phyloP scores from a whole-genome alignment of 2,329 filamentous ascomycete genomes.

The Tolypocladium sp. region DNA sequence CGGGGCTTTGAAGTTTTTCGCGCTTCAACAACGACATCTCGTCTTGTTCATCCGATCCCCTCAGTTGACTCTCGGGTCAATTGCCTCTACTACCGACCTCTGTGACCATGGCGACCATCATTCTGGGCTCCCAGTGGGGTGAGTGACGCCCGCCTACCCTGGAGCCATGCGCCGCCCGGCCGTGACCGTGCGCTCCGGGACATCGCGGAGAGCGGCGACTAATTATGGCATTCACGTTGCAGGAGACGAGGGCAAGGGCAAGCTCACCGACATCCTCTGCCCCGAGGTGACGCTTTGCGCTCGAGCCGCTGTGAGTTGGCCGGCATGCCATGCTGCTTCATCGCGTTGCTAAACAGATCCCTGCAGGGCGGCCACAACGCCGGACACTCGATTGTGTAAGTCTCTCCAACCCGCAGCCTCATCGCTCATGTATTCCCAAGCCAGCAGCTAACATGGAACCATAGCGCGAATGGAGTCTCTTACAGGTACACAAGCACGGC shows the following conservation, averaged over 20 bases:
- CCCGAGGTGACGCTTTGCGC: conserved; percentile 20
- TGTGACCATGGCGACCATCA: conserved; percentile 18
- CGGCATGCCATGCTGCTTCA: conserved; percentile 7
- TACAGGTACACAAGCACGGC: conserved; percentile 20
- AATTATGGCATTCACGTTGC: neutral
- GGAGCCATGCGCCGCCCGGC: conserved; percentile 6
- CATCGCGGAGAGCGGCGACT: neutral
- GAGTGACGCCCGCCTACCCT: conserved; percentile 10
- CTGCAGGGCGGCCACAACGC: conserved; percentile 20
- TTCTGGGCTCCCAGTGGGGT: conserved; percentile 30
- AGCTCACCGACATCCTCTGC: conserved; percentile 24
- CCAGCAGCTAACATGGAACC: neutral
- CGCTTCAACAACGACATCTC: neutral
- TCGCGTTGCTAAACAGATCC: conserved; percentile 9
- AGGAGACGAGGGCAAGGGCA: conserved; percentile 30
- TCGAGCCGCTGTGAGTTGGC: conserved; percentile 20
- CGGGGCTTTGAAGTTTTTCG: neutral
- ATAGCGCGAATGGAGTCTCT: conserved; percentile 21
- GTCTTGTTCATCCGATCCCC: neutral
- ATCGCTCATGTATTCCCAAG: neutral
- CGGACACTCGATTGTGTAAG: conserved; percentile 13
- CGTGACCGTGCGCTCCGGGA: conserved; percentile 10
- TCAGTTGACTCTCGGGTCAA: neutral
- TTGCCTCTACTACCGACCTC: neutral
- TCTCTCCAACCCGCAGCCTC: neutral